Base-by-base conservation (phyloP, 2,329 filamentous ascomycete genomes). In the Fusarium tupiense region DNA sequence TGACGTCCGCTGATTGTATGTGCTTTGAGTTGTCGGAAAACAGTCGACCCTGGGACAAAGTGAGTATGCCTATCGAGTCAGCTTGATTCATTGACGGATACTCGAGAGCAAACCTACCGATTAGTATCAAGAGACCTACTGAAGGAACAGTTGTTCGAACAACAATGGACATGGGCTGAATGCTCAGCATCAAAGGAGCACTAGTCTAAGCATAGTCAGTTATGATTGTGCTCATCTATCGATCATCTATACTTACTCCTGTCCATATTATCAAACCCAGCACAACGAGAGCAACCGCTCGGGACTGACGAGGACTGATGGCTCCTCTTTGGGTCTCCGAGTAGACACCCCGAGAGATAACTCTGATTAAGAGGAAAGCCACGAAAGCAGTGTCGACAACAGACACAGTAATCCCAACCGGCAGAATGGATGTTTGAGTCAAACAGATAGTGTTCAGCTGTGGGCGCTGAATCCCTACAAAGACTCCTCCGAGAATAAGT, bases 391-490 rank as follows among this genome's bases (percentile, higher is more conserved):
- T 84, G 71, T 91, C 88, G 35, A 85, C 72, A 24, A 79, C 82
- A 13, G 89, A 81, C 9, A 86, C 80, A 13, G 83, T 76, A 20
- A 89, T 80, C 16, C 87, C 84, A 5, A 90, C 67, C 3, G 85
- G 83, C 46, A 85, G 73, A 35, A 86, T 66, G 10, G 84, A 83
- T 16, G 85, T 87, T 33, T 80, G 81, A 26, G 88, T 84, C 22
- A 89, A 83, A 75, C 89, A 91, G 37, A 88, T 86, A 22, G 85
- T 84, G 41, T 85, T 83, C 72, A 89, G 86, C 67, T 88, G 84
- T 12, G 86, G 84, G 47, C 87, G 83, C 33, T 88, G 87, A 58
- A 90, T 84, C n/a, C 85, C 88, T 22, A 88, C 85, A 69, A 89
- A 88, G 9, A 88, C 84, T 33, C 82, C 87, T 19, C 88, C 89